Base-by-base conservation (phyloP, 495 filamentous ascomycete species). In the Amorphotheca resinae region DNA sequence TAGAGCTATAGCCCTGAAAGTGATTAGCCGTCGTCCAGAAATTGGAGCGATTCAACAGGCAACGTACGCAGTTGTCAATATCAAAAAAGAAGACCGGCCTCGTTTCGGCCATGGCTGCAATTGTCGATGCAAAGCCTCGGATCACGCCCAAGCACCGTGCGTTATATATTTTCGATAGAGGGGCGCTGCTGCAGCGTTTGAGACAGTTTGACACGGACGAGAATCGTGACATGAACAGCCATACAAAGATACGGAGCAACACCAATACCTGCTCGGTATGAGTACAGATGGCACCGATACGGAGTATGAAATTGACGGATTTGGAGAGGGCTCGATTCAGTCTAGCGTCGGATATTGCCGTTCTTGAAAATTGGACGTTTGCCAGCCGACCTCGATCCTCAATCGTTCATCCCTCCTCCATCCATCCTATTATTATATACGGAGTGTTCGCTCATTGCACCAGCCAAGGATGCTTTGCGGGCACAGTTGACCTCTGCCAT, bases 31-130 rank as follows among this genome's bases (percentile, higher is more conserved):
- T 37, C 9, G 0, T 21, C 8, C 43, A 15, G 11, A 5, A 7
- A 20, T 41, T 11, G 9, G n/a, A n/a, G n/a, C 9, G 23, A 22
- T 9, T 37, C 9, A 43, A 25, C 11, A 41, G 37, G 20, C 33
- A 44, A 72, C 74, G 48, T 68, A 82, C 78, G 64, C 93, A 96
- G 54, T 99, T 99, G 71, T 99, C 93, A 58, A 99, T 95, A 55
- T 99, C 93, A 50, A 87, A 86, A 61, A 87, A 89, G 64, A 88
- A 82, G 3, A 86, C 68, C 0, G 77, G 74, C 33, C 76, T 59
- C 25, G n/a, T 21, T 9, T 51, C 47, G 15, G 41, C 41, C 48
- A 53, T 57, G 28, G 26, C 20, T 49, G 36, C 9, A 20, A 26
- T 35, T 41, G 12, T 22, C 22, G 26, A 22, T 17, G 15, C 14